Base-by-base conservation (phyloP, 345 rosid genomes). In the Heritiera fomes region DNA sequence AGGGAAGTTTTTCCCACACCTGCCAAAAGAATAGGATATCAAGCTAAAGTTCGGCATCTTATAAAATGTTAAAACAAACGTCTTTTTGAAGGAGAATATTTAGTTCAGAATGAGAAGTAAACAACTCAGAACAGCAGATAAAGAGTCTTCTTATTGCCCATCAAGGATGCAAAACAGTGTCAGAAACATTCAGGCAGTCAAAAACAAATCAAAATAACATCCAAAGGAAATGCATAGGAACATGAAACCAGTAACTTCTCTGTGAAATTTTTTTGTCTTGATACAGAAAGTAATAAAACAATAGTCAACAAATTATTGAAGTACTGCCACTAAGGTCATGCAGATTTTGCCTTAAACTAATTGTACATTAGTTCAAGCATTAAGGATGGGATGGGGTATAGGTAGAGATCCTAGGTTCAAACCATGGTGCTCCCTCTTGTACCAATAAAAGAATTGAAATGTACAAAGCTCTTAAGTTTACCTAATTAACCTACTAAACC, bases 1-100 rank as follows among this genome's bases (percentile, higher is more conserved):
- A 97, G 92, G 82, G 99, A 97, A 58, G 93, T 85, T 88, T 97
- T 97, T 60, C 99, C 98, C 53, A 94, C 99, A 83, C 99, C 99
- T 94, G 69, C 23, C 74, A 77, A 79, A 81, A 40, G 5, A 71
- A 71, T 45, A 13, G 66, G 58, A 61, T 79, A 66, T 56, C 40
- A 77, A 80, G 64, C 83, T 41, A 70, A 74, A 69, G 5, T 71
- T 17, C 30, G 61, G 63, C 76, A 65, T 50, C 68, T 28, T 47
- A 75, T 69, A 72, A n/a, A 65, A 32, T 43, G 15, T 41, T 34
- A 47, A 81, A 50, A 38, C 12, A 65, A 75, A 59, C 30, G 52
- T 12, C 41, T 18, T 28, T 11, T 43, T 13, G 58, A 7, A 15
- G 58, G 58, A 53, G 18, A n/a, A 14, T n/a, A 50, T 18, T 34